These are phyloP conservation scores for Dictyostelium capitatum DNA, from an alignment of 78 protist species.

Conservation along the genomic window DNA sequence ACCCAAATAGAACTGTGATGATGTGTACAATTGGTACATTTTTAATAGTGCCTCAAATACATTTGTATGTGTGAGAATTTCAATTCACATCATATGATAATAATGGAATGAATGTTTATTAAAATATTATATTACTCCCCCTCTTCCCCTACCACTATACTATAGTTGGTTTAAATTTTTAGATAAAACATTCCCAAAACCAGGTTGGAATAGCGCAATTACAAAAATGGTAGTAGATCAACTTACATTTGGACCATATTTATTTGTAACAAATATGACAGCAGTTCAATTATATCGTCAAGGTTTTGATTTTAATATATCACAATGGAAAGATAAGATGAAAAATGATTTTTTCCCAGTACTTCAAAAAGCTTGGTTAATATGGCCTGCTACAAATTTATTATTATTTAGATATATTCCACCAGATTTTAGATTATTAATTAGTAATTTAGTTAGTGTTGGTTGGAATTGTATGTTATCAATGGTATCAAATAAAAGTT, in stretches of 20 bases:
- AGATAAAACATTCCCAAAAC: constrained; percentile 32
- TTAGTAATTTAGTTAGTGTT: constrained; percentile 54
- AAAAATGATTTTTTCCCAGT: constrained; percentile 22
- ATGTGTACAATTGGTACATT: constrained; percentile 48
- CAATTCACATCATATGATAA: background rate
- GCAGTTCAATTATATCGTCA: constrained; percentile 29
- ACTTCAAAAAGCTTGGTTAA: constrained; percentile 43
- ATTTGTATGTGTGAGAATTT: constrained; percentile 15
- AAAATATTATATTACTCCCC: background rate
- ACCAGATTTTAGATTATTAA: constrained; percentile 34
- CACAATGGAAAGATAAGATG: constrained; percentile 11
- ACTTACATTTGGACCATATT: constrained; percentile 30
- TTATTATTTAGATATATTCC: constrained; percentile 40
- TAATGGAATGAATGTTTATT: too few species aligned
- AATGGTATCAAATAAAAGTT: constrained; percentile 18
- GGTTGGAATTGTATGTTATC: constrained; percentile 76
- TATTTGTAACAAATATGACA: constrained; percentile 34
- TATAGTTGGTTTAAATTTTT: constrained; percentile 64
- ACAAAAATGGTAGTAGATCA: constrained; percentile 44
- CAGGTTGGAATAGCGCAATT: background rate
- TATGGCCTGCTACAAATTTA: constrained; percentile 68
- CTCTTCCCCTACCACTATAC: too few species aligned
- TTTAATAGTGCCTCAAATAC: constrained; percentile 56
- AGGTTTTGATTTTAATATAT: constrained; percentile 12
- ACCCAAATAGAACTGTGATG: constrained; percentile 62